Percentiles rank a stretch among this genome's conserved stretches.
Conservation (phyloP, 1,284 basidiomycete genomes). For the Ustilago vetiveriae region DNA sequence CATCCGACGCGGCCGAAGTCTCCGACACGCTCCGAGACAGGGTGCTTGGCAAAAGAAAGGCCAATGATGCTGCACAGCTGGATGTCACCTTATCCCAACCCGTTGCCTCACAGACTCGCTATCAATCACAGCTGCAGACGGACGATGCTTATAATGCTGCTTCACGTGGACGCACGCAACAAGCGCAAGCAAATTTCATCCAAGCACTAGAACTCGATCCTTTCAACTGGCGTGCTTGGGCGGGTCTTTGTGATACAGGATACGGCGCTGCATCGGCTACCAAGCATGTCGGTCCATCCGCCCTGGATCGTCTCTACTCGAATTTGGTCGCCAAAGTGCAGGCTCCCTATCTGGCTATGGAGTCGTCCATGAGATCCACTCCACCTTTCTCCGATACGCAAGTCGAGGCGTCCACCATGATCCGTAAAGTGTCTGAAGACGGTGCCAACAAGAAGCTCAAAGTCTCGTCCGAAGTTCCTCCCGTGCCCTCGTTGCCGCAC, state of each 20-base stretch:
- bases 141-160: constrained; percentile 48
- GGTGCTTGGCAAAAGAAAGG: constrained; percentile 38
- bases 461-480: constrained; percentile 29
- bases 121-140: constrained; percentile 47
- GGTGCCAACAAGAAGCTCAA: constrained; percentile 46
- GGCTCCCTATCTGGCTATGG: constrained; percentile 15
- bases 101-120: constrained; percentile 17
- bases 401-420: constrained; percentile 9
- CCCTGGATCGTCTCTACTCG: constrained; percentile 24
- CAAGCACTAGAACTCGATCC: constrained; percentile 47
- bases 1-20: constrained; percentile 53
- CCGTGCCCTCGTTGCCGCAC: constrained; percentile 15
- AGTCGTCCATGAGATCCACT: constrained; percentile 11
- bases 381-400: constrained; percentile 16
- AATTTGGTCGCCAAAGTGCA: constrained; percentile 16
- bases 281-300: constrained; percentile 11
- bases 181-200: constrained; percentile 44
- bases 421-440: constrained; percentile 42
- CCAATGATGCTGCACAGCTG: constrained; percentile 2
- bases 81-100: constrained; percentile 4
- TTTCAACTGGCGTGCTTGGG: constrained; percentile 61
- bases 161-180: constrained; percentile 31
- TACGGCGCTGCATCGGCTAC: constrained; percentile 15
- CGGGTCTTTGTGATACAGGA: constrained; percentile 57
- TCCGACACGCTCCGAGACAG: constrained; percentile 21